Evolutionary conservation across 2,329 filamentous ascomycete species (phyloP).

Genomic region (Phialophora tarda): DNA sequence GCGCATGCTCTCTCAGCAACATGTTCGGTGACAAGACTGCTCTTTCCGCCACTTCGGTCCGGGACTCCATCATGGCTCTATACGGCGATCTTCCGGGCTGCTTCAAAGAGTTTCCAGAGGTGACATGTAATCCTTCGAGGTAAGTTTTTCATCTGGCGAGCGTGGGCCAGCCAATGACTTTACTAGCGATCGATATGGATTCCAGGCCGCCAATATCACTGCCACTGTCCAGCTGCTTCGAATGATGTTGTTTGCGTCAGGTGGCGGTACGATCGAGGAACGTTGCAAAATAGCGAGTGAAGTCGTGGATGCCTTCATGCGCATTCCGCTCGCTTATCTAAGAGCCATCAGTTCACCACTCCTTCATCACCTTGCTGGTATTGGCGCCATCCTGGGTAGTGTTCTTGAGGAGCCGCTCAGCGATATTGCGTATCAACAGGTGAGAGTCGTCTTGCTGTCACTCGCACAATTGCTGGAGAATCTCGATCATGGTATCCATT

Average conservation of each 20-base stretch:
- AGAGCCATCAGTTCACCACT: constrained; percentile 57
- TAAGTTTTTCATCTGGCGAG: constrained; percentile 8
- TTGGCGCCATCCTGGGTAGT: constrained; percentile 57
- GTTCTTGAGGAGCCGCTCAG: constrained; percentile 54
- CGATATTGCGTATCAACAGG: constrained; percentile 50
- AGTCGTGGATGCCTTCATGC: constrained; percentile 52
- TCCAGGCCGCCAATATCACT: constrained; percentile 59
- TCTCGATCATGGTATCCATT: constrained; percentile 51
- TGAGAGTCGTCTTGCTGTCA: constrained; percentile 51
- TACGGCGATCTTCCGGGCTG: constrained; percentile 35
- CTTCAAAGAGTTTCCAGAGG: constrained; percentile 34
- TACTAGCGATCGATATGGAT: constrained; percentile 51
- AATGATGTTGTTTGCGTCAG: constrained; percentile 52
- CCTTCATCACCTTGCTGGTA: constrained; percentile 56
- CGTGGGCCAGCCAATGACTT: constrained; percentile 37
- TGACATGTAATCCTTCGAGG: constrained; percentile 51
- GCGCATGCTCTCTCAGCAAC: constrained; percentile 26
- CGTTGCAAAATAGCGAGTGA: constrained; percentile 56
- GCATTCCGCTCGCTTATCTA: constrained; percentile 54
- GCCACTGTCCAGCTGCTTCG: constrained; percentile 57
- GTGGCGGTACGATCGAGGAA: constrained; percentile 48
- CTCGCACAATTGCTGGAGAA: constrained; percentile 55
- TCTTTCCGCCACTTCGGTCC: constrained; percentile 27
- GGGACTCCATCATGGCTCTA: constrained; percentile 29
- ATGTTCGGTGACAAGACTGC: constrained; percentile 30